Conservation (phyloP, 2,329 filamentous ascomycete genomes). For the Cladophialophora carrionii region DNA sequence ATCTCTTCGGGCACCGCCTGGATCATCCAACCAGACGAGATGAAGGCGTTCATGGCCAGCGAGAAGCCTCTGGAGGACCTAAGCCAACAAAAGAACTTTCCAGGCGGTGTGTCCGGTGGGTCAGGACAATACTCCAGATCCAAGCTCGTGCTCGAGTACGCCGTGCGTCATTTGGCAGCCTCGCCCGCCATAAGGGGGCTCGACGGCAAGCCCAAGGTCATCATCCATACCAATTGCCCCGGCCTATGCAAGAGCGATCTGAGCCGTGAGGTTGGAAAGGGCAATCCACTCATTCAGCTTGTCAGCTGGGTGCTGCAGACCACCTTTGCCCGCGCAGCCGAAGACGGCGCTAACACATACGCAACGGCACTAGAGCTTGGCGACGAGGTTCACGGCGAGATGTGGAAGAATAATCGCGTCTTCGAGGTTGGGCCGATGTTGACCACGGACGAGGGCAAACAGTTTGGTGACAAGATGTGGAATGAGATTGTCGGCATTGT, state of each 20-base stretch:
- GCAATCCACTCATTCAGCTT: constrained; percentile 33
- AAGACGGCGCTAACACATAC: constrained; percentile 51
- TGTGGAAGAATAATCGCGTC: constrained; percentile 49
- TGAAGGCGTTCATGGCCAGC: constrained; percentile 39
- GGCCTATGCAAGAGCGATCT: constrained; percentile 51
- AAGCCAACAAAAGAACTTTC: constrained; percentile 42
- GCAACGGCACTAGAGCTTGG: constrained; percentile 50
- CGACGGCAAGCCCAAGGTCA: constrained; percentile 46
- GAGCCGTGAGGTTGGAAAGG: constrained; percentile 42
- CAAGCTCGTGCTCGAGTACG: constrained; percentile 51
- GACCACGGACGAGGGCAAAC: constrained; percentile 42
- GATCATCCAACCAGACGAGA: constrained; percentile 41
- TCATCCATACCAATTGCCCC: constrained; percentile 52
- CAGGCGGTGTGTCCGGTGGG: constrained; percentile 30
- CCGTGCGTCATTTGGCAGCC: constrained; percentile 46
- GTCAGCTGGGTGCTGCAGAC: constrained; percentile 43
- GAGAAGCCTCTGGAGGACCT: constrained; percentile 43
- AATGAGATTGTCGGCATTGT: constrained; percentile 47
- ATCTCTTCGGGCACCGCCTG: constrained; percentile 50
- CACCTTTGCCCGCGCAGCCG: constrained; percentile 49
- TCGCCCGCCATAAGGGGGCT: constrained; percentile 32
- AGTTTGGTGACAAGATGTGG: constrained; percentile 48
- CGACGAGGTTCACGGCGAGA: constrained; percentile 49
- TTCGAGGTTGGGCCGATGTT: constrained; percentile 42
- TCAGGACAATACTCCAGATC: constrained; percentile 48